Base-by-base conservation (phyloP, 352 stramenopile species). In the Phytophthora pistaciae region DNA sequence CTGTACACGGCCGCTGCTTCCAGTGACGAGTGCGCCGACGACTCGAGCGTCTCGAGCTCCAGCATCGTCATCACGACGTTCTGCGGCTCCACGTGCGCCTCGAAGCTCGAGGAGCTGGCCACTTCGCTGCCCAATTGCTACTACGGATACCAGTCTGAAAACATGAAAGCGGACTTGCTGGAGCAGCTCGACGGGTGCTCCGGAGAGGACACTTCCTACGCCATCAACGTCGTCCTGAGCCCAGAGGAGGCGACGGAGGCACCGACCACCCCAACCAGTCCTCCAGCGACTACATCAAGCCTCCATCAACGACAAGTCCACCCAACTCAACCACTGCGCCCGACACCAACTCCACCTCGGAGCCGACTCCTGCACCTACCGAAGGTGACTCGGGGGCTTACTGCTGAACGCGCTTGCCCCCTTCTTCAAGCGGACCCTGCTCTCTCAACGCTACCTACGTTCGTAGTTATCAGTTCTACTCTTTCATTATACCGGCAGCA, bases 81-180 rank as follows among this genome's bases (percentile, higher is more conserved):
- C 31, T 72, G 65, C 50, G 52, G 38, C 29, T 72, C 56, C 10
- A 20, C 57, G 11, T 67, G 57, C 23, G 57, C 65, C 38, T 67
- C 65, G 16, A 72, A 66, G n/a, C 57, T 72, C 27, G 58, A 67
- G 49, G 49, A 62, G 11, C 56, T 72, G 18, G 65, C 65, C 21
- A 61, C 54, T 38, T 52, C 40, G 44, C 55, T 69, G 25, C 66
- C 60, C 60, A 62, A 74, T 46, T 74, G 66, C 46, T 68, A 68
- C 59, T 73, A 73, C 53, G 38, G 38, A 33, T 72, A 58, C 40
- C 64, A 71, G 16, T 67, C 58, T 10, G 65, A 72, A 53, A 72
- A 68, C 40, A 5, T 72, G 36, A 72, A 63, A 21, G 53, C 50
- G 6, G 31, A 67, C 50, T 46, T 72, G 40, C 57, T 67, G 50